A percentile compares a stretch with the other conserved stretches of the same genome.
Evolutionary conservation across 2,329 filamentous ascomycete genomes (phyloP).

Genomic region (Pseudocercospora fuligena): DNA sequence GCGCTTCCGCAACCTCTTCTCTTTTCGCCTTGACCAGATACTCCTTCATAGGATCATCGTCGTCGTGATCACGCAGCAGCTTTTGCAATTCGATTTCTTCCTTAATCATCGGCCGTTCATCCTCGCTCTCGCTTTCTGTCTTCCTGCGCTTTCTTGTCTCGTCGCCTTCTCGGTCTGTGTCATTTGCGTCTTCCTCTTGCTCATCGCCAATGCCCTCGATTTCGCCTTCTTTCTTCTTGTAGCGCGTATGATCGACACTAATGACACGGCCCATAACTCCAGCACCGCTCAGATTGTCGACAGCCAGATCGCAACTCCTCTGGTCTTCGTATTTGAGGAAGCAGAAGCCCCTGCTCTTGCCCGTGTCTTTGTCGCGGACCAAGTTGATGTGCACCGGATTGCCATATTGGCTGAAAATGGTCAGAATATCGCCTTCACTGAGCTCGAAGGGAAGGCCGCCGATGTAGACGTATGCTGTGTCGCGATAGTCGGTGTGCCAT

Average conservation of each 20-base stretch:
- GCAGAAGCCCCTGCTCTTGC: conserved; percentile 91
- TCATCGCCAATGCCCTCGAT: conserved; percentile 46
- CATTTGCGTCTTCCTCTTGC: conserved; percentile 60
- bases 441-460: conserved; percentile 91
- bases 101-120: conserved; percentile 67
- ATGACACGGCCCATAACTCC: conserved; percentile 79
- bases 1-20: conserved; percentile 77
- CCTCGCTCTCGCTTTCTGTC: conserved; percentile 48
- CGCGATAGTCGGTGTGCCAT: conserved; percentile 97
- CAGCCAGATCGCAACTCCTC: conserved; percentile 90
- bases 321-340: conserved; percentile 99
- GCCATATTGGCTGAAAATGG: conserved; percentile 96
- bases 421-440: conserved; percentile 92
- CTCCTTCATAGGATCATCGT: conserved; percentile 96
- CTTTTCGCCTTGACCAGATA: conserved; percentile 90
- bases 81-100: conserved; percentile 81
- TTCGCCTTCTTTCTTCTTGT: conserved; percentile 81
- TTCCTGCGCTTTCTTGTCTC: conserved; percentile 53
- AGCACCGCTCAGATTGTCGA: conserved; percentile 91
- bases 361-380: conserved; percentile 91
- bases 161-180: conserved; percentile 42
- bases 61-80: conserved; percentile 74
- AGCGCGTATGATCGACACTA: conserved; percentile 89
- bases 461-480: conserved; percentile 96
- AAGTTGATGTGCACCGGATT: conserved; percentile 94